phyloP scores from a whole-genome alignment of 2,329 filamentous ascomycete genomes.

The Pyrenochaeta sp. region DNA sequence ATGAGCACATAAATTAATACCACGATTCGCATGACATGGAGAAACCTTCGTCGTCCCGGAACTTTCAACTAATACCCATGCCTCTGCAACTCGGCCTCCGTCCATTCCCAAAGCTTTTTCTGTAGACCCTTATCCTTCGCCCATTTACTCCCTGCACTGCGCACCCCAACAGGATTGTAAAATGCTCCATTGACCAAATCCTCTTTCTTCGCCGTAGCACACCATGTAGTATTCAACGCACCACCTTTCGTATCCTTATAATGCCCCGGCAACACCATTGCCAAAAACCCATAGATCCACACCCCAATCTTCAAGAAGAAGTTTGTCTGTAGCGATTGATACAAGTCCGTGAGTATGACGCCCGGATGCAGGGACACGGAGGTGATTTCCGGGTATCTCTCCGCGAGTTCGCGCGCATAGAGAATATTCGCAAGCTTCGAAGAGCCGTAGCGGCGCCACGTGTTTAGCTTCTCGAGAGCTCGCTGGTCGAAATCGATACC shows the following conservation, averaged over 20 bases:
- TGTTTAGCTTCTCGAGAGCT: conserved; percentile 38
- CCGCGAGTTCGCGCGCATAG: conserved; percentile 54
- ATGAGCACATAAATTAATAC: not conserved
- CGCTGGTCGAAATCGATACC: conserved; percentile 50
- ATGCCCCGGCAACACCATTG: conserved; percentile 39
- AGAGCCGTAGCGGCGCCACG: conserved; percentile 56
- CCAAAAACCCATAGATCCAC: conserved; percentile 37
- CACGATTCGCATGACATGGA: not conserved
- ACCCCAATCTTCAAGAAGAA: conserved; percentile 33
- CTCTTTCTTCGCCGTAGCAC: conserved; percentile 43
- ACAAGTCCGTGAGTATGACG: conserved; percentile 58
- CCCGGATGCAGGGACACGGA: conserved; percentile 59
- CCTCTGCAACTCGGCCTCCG: conserved; percentile 44
- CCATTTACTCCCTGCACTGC: conserved; percentile 31
- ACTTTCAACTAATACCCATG: conserved; percentile 38
- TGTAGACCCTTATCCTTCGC: conserved; percentile 41
- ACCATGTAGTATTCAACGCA: conserved; percentile 55
- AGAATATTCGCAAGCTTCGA: conserved; percentile 62
- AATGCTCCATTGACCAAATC: conserved; percentile 54
- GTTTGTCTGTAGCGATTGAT: conserved; percentile 30
- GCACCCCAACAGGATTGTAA: conserved; percentile 49
- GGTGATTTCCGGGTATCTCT: conserved; percentile 56
- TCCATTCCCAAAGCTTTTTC: conserved; percentile 51
- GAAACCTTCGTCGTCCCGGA: not conserved
- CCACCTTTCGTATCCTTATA: conserved; percentile 43